These are phyloP conservation scores for Penicillium fuscoglaucum DNA, from an alignment of 2,329 filamentous ascomycete species.

Conservation along the genomic window DNA sequence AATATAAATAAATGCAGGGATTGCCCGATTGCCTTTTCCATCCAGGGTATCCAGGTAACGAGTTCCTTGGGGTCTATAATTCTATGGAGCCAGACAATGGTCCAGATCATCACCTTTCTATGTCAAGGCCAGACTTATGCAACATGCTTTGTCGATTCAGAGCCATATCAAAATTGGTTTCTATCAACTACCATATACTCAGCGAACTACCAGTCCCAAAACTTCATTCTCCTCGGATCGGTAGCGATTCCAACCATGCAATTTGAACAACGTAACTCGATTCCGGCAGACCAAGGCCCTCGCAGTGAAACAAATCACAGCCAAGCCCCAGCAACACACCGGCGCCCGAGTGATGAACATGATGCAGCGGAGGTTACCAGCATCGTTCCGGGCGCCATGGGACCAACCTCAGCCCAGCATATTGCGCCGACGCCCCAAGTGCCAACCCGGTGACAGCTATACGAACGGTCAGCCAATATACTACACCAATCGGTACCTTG, in stretches of 20 bases:
- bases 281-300: neutral
- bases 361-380: neutral
- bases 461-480: neutral
- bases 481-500: neutral
- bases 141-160: neutral
- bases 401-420: neutral
- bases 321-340: neutral
- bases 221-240: too few species aligned
- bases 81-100: too few species aligned
- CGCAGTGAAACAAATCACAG: neutral
- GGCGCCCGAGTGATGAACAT: neutral
- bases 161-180: neutral
- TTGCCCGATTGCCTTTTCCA: neutral
- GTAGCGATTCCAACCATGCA: neutral
- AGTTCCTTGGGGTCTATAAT: too few species aligned
- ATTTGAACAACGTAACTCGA: neutral
- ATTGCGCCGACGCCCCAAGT: neutral
- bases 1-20: neutral
- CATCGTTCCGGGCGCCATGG: neutral
- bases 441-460: neutral
- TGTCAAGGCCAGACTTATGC: too few species aligned
- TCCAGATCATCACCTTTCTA: neutral
- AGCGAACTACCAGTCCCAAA: neutral
- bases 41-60: neutral
- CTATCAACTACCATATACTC: neutral